Evolutionary conservation across 306 rosid species (phyloP), one percentile per base, ranked within the genome.

Genomic region (Citrullus mucosospermus): DNA sequence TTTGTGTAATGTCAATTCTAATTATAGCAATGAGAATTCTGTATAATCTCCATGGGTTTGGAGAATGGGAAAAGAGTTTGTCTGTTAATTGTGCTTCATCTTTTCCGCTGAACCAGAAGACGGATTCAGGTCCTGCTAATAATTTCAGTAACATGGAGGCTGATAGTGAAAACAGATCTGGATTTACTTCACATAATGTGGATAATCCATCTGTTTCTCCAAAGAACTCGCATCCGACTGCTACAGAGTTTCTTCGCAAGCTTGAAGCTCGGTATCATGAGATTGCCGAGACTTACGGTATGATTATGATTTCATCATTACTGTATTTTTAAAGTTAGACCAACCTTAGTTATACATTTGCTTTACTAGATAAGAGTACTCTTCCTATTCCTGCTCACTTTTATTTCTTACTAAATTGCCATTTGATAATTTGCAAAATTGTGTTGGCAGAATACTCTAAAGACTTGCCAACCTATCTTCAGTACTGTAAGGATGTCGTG

Each of bases 21-120:
- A 89, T 92, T 73, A 87, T 92, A 32, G 93, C 95, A 36, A 90
- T 94, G 72, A 87, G 98, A 83, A 87, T 87, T 61, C 80, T 88
- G 68, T 94, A 84, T 83, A 86, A 90, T 58, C 81, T 94, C 82
- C 86, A 94, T 83, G 98, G 96, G 68, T 84, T 86, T 71, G 96
- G 97, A 76, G 94, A 78, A 76, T 94, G 98, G 98, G 98, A 94
- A 82, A 87, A 80, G 83, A 87, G 96, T 83, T 81, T 90, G 83
- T 85, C 87, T 22, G 51, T 36, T 56, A 15, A 16, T 38, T 74
- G 74, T 81, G 86, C 77, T 81, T 72, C 86, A 71, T 65, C 80
- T 25, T 77, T 67, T 61, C 68, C 79, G 55, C 78, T 81, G 55
- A 50, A 76, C 16, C 58, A 39, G 17, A 51, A 51, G n/a, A 80